phyloP scores from a whole-genome alignment of 1,284 basidiomycete species.

The Heliocybe sulcata region DNA sequence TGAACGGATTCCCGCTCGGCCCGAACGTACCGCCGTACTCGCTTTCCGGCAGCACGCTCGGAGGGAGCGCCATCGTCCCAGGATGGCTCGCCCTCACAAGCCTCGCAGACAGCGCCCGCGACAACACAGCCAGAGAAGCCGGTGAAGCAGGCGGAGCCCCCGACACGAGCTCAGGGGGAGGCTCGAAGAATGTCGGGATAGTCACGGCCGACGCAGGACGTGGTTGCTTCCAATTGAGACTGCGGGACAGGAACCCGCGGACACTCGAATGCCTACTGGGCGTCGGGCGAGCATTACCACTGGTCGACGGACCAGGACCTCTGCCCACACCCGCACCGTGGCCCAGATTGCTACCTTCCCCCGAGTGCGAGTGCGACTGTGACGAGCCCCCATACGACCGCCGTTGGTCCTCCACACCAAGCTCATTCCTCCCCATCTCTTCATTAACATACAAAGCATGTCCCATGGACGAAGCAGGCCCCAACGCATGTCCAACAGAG shows the following conservation, averaged over 20 bases:
- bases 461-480: too few species aligned
- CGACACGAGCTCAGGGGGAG: neutral
- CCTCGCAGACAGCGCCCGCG: neutral
- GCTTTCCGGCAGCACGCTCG: too few species aligned
- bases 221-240: neutral
- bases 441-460: too few species aligned
- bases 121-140: neutral
- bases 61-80: neutral
- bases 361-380: neutral
- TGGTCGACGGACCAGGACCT: neutral
- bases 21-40: neutral
- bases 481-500: neutral
- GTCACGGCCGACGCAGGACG: neutral
- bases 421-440: too few species aligned
- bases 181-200: neutral
- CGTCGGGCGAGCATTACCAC: neutral
- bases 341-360: neutral
- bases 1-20: neutral
- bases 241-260: neutral
- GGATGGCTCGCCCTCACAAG: neutral
- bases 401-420: neutral
- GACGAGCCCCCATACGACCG: neutral
- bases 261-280: neutral
- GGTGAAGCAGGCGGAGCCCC: neutral
- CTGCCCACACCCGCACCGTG: too few species aligned